Evolutionary conservation across 2,329 filamentous ascomycete genomes (phyloP).

Genomic region (Fusarium scirpi): DNA sequence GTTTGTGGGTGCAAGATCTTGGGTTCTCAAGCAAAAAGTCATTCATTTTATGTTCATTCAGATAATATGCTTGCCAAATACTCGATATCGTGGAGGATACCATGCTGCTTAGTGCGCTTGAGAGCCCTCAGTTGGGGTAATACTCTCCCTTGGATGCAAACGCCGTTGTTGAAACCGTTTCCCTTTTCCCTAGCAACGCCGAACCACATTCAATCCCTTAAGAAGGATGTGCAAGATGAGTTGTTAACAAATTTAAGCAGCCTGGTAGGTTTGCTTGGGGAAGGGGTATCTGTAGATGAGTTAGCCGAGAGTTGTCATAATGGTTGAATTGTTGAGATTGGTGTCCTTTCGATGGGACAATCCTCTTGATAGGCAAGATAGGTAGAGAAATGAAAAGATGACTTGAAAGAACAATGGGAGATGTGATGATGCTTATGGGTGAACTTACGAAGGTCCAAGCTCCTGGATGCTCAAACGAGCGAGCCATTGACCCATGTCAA

Average conservation of each 20-base stretch:
- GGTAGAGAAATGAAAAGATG: slow-evolving; percentile 34
- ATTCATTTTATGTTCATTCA: slow-evolving; percentile 46
- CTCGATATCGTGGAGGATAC: slow-evolving; percentile 59
- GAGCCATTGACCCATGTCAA: slow-evolving; percentile 97
- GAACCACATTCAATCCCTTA: slow-evolving; percentile 47
- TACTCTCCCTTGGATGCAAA: slow-evolving; percentile 53
- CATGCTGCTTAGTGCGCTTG: slow-evolving; percentile 51
- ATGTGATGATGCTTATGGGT: slow-evolving; percentile 21
- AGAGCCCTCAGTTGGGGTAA: slow-evolving; percentile 47
- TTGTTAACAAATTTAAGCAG: slow-evolving; percentile 53
- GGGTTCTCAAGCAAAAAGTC: slow-evolving; percentile 42
- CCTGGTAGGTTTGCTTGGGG: slow-evolving; percentile 81
- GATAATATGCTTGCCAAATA: slow-evolving; percentile 48
- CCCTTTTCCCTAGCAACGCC: slow-evolving; percentile 59
- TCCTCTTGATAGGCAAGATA: slow-evolving; percentile 35
- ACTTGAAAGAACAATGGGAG: slow-evolving; percentile 12
- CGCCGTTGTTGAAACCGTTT: slow-evolving; percentile 69
- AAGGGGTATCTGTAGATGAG: slow-evolving; percentile 74
- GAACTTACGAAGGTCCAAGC: slow-evolving; percentile 91
- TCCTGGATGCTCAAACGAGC: slow-evolving; percentile 94
- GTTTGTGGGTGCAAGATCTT: slow-evolving; percentile 31
- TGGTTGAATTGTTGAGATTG: slow-evolving; percentile 20
- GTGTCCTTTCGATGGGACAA: slow-evolving; percentile 24
- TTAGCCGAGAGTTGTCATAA: slow-evolving; percentile 33
- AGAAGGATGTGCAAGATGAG: slow-evolving; percentile 44